Percentiles rank a stretch among this genome's conserved stretches.
phyloP scores from a whole-genome alignment of 2,329 filamentous ascomycete genomes.

The Cercospora sp. region DNA sequence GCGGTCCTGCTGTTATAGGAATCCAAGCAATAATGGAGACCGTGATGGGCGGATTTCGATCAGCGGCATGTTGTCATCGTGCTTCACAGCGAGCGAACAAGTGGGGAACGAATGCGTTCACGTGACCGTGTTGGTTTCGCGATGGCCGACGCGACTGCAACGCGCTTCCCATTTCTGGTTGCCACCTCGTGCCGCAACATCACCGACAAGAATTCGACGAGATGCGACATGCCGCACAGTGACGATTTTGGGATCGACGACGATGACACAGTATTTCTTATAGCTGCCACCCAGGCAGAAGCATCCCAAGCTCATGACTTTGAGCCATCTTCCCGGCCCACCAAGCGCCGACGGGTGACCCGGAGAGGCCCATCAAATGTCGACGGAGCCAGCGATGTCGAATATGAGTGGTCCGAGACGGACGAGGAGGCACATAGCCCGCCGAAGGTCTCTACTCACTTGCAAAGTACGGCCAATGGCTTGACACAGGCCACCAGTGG shows the following conservation, averaged over 20 bases:
- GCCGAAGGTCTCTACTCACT: slow-evolving; percentile 16
- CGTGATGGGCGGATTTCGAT: background rate
- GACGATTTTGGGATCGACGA: slow-evolving; percentile 38
- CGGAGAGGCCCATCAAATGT: slow-evolving; percentile 23
- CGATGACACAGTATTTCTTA: slow-evolving; percentile 38
- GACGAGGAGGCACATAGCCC: slow-evolving; percentile 28
- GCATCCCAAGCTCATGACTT: slow-evolving; percentile 35
- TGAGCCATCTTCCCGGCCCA: slow-evolving; percentile 36
- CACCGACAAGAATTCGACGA: slow-evolving; percentile 5
- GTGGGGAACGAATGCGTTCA: background rate
- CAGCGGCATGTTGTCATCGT: slow-evolving; percentile 9
- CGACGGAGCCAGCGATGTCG: slow-evolving; percentile 31
- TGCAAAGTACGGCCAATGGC: slow-evolving; percentile 5
- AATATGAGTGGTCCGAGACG: slow-evolving; percentile 23
- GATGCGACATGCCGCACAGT: slow-evolving; percentile 34
- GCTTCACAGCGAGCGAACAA: background rate
- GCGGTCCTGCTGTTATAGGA: background rate
- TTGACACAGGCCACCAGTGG: slow-evolving; percentile 15
- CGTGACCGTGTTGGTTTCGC: slow-evolving; percentile 9
- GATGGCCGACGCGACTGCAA: slow-evolving; percentile 7
- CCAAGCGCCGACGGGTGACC: slow-evolving; percentile 34
- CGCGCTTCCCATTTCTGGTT: background rate
- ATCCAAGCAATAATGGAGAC: slow-evolving; percentile 1
- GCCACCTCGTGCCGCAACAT: slow-evolving; percentile 5
- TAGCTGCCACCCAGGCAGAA: slow-evolving; percentile 36